Base-by-base conservation (phyloP, 2,329 filamentous ascomycete genomes). In the Shiraia sp. region DNA sequence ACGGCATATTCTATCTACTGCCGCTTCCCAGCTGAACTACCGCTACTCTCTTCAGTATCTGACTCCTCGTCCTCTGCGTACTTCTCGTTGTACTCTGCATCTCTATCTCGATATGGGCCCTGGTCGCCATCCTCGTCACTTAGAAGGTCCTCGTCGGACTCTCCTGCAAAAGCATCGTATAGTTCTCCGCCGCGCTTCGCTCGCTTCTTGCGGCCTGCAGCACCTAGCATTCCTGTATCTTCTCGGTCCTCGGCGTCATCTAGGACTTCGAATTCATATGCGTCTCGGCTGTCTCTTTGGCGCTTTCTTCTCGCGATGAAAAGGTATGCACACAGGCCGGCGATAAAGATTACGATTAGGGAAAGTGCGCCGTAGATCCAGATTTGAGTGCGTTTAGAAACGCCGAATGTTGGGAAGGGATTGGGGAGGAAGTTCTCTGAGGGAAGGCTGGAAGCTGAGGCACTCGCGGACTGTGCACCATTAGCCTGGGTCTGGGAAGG, bases 101-200 rank as follows among this genome's bases (percentile, higher is more conserved):
- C 58, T 8, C 52, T 46, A 41, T 69, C 66, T 24, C 57, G 39
- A 42, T 69, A 69, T 10, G 63, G 63, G 8, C 57, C 72, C 39
- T 70, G 67, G 22, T 69, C 65, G 0, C 51, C 56, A n/a, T 65
- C 69, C 13, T 72, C 72, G 26, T 72, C 71, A 24, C 69, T 71
- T 45, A 81, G 73, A 28, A 82, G 60, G 45, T 87, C 84, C 40
- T 89, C 87, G 42, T 93, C 91, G 43, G 92, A 92, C 37, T 90
- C 92, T 12, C 89, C 91, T 0, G 93, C 93, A 77, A 99, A 99
- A 4, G 93, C 93, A 75, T 99, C 93, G 68, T 99, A 99, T 31
- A 99, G 74, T 73, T 97, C 92, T 19, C 92, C 90, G 2, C 90
- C 93, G 14, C 89, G 75, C 52, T 75, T 67, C 71, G 78, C 56